These are phyloP conservation scores for Xylariaceae sp. DNA, from an alignment of 2,329 filamentous ascomycete species.

Conservation along the genomic window DNA sequence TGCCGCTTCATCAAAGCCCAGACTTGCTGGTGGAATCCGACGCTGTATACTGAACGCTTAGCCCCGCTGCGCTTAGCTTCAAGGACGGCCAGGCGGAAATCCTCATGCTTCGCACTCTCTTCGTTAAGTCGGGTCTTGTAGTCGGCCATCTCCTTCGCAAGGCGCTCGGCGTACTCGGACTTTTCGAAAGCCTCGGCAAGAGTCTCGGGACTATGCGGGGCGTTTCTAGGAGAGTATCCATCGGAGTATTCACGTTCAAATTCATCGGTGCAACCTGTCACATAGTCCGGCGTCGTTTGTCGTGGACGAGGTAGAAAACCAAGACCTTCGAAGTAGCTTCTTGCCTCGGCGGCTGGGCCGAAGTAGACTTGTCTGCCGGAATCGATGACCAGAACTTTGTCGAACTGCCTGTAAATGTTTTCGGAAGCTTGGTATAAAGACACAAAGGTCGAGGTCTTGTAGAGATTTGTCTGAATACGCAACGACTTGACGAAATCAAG, in stretches of 20 bases:
- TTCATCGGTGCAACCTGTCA: constrained; percentile 83
- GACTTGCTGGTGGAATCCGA: constrained; percentile 82
- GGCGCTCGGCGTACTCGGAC: constrained; percentile 62
- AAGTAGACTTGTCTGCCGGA: constrained; percentile 78
- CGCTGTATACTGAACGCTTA: constrained; percentile 78
- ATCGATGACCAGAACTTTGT: constrained; percentile 85
- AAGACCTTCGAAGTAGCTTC: constrained; percentile 76
- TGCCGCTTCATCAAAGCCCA: constrained; percentile 85
- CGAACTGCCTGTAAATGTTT: constrained; percentile 78
- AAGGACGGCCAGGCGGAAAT: constrained; percentile 76
- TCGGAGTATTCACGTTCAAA: constrained; percentile 79
- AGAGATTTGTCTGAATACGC: constrained; percentile 81
- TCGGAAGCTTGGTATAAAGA: constrained; percentile 86
- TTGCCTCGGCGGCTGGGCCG: constrained; percentile 69
- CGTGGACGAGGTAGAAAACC: constrained; percentile 77
- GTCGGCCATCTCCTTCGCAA: constrained; percentile 69
- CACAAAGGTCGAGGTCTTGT: constrained; percentile 83
- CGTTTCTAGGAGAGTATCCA: constrained; percentile 68
- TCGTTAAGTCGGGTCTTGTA: constrained; percentile 70
- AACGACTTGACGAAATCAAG: constrained; percentile 72
- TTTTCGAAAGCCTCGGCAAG: constrained; percentile 73
- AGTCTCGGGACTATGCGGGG: constrained; percentile 70
- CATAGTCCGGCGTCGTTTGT: constrained; percentile 81
- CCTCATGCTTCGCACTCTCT: constrained; percentile 72
- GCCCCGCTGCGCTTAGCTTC: constrained; percentile 81